Percentiles rank a stretch among this genome's conserved stretches.
phyloP scores from a whole-genome alignment of 1,139 yeast species.

The Kodamaea alishanica region DNA sequence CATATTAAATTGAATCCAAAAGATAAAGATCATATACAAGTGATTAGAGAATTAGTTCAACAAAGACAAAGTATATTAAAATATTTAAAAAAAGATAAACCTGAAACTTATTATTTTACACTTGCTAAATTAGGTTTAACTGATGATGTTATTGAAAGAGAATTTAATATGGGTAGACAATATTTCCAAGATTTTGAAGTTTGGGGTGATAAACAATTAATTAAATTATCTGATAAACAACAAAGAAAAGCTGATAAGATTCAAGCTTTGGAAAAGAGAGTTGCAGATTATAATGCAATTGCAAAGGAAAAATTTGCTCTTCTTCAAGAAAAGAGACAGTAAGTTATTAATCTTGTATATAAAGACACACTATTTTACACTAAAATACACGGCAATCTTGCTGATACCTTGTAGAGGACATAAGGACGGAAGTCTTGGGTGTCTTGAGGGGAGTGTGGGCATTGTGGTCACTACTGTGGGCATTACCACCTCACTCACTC shows the following conservation, averaged over 20 bases:
- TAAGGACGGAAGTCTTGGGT: too few relatives aligned
- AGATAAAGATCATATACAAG: constrained; percentile 67
- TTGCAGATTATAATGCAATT: constrained; percentile 36
- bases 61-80: constrained; percentile 79
- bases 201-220: constrained; percentile 61
- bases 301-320: constrained; percentile 38
- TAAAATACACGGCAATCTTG: neutral
- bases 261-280: constrained; percentile 40
- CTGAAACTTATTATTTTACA: constrained; percentile 80
- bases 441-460: too few relatives aligned
- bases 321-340: constrained; percentile 12
- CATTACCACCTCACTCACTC: too few relatives aligned
- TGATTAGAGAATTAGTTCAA: constrained; percentile 78
- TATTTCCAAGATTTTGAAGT: constrained; percentile 84
- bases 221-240: constrained; percentile 42
- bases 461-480: too few relatives aligned
- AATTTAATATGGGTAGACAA: constrained; percentile 78
- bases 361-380: neutral
- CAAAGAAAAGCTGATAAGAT: constrained; percentile 33
- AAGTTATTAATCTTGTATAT: neutral
- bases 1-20: constrained; percentile 73
- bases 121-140: constrained; percentile 83
- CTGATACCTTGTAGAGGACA: neutral
- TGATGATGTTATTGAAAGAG: constrained; percentile 72
- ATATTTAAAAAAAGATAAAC: constrained; percentile 74